Base-by-base conservation (phyloP, 176 grass and related monocot genomes). In the Leersia perrieri region DNA sequence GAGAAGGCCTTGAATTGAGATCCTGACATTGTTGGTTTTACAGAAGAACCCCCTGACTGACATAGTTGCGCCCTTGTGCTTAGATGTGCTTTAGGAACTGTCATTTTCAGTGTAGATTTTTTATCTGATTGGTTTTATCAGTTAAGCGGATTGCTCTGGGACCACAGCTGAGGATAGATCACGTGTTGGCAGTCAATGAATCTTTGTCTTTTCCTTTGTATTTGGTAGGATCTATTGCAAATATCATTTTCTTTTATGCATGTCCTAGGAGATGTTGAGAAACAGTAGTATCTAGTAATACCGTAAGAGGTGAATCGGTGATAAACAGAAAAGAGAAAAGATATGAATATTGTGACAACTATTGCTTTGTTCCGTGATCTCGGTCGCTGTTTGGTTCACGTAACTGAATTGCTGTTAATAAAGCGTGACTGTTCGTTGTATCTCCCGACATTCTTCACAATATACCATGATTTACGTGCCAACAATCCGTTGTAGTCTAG, bases 401-500 rank as follows among this genome's bases (percentile, higher is more conserved):
- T 38, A 6, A 35, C n/a, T 36, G 9, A 5, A 36, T 20, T n/a
- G 49, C 49, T n/a, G 49, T 53, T 9, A 4, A n/a, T n/a, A n/a
- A n/a, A n/a, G 31, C 32, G 29, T 63, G 1, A 1, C 1, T 64
- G n/a, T n/a, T n/a, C n/a, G 0, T 3, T 44, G 42, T 42, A 12
- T 51, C 1, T n/a, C n/a, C n/a, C n/a, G n/a, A 22, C 5, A 0
- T 0, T 0, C 0, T 51, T 51, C 1, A 22, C 1, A 51, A 2
- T 22, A 1, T 3, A 0, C 14, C 1, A 47, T 47, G 44, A 8
- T n/a, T 9, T 1, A 0, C 0, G 0, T 5, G 5, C 0, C 22
- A 8, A 7, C 0, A 0, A 2, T 90, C 77, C 77, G 86, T 91
- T 89, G 86, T 93, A 86, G 88, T 97, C 88, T 98, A 92, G 90